Percentiles rank a stretch among this genome's conserved stretches.
Evolutionary conservation across 768 basidiomycete species (phyloP).

Genomic region (Lactarius pseudohatsudake): DNA sequence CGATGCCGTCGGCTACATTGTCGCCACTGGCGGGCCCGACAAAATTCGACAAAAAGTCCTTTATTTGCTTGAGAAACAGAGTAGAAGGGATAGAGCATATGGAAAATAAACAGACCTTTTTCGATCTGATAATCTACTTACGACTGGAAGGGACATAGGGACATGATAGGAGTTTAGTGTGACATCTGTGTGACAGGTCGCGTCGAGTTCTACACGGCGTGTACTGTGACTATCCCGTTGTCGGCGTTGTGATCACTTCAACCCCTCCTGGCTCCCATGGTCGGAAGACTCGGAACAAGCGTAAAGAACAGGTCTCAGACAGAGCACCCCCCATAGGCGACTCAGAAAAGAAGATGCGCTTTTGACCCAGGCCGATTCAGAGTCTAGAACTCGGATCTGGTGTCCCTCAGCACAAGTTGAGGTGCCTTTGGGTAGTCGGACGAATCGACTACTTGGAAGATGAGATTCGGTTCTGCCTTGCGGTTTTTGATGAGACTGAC

Average conservation of each 20-base stretch:
- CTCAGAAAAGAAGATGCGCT: conserved; percentile 35
- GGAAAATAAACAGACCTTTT: conserved; percentile 48
- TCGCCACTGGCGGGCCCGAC: conserved; percentile 60
- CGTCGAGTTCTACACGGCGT: background rate
- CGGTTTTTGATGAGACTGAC: conserved; percentile 35
- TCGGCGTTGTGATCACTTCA: too few relatives aligned
- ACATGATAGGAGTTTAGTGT: too few relatives aligned
- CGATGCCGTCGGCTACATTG: conserved; percentile 66
- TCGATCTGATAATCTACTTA: conserved; percentile 71
- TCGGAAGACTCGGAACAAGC: too few relatives aligned
- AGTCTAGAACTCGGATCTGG: background rate
- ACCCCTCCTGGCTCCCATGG: too few relatives aligned
- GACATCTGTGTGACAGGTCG: conserved; percentile 12
- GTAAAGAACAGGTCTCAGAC: conserved; percentile 23
- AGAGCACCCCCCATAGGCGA: conserved; percentile 15
- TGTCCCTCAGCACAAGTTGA: conserved; percentile 11
- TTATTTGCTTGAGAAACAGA: conserved; percentile 54
- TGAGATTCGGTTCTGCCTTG: background rate
- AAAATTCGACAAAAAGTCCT: conserved; percentile 68
- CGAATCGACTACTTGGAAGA: background rate
- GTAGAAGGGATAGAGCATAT: background rate
- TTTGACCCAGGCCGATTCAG: background rate
- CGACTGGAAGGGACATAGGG: conserved; percentile 68
- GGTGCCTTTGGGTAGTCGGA: conserved; percentile 22
- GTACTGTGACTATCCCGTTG: too few relatives aligned